phyloP scores from a whole-genome alignment of 2,329 filamentous ascomycete genomes.

The Dactylellina sp. region DNA sequence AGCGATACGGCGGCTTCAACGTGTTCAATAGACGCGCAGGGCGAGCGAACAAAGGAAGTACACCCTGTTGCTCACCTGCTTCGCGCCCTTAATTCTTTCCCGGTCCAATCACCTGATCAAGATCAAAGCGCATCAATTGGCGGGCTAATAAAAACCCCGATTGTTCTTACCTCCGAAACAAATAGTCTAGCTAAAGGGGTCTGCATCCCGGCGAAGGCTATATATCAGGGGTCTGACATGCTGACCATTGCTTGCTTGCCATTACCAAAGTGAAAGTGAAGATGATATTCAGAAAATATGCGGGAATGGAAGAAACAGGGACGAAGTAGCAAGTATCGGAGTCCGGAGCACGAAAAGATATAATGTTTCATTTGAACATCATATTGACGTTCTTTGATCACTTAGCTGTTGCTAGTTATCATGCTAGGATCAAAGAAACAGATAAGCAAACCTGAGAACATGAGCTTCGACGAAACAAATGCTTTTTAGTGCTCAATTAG shows the following conservation, averaged over 20 bases:
- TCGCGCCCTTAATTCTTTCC: background rate
- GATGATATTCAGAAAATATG: background rate
- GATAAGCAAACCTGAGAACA: too few relatives aligned
- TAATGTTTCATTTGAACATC: background rate
- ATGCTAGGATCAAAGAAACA: too few relatives aligned
- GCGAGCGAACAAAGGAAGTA: background rate
- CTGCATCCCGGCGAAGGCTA: background rate
- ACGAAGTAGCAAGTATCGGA: background rate
- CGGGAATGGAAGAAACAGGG: background rate
- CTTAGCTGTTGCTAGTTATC: too few relatives aligned
- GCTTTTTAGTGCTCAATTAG: too few relatives aligned
- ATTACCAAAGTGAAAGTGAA: background rate
- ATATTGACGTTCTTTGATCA: too few relatives aligned
- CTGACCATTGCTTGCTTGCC: background rate
- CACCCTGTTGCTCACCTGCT: background rate
- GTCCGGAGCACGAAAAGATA: too few relatives aligned
- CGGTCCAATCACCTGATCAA: background rate
- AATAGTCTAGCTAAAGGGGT: background rate
- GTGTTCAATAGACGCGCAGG: too few relatives aligned
- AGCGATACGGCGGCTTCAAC: too few relatives aligned
- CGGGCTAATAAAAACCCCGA: background rate
- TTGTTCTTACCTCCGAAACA: background rate
- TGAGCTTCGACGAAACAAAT: too few relatives aligned
- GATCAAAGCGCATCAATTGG: background rate
- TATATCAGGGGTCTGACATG: background rate